Evolutionary conservation across 768 basidiomycete genomes (phyloP).

Genomic region (Rhodosporidiobolus sp.): DNA sequence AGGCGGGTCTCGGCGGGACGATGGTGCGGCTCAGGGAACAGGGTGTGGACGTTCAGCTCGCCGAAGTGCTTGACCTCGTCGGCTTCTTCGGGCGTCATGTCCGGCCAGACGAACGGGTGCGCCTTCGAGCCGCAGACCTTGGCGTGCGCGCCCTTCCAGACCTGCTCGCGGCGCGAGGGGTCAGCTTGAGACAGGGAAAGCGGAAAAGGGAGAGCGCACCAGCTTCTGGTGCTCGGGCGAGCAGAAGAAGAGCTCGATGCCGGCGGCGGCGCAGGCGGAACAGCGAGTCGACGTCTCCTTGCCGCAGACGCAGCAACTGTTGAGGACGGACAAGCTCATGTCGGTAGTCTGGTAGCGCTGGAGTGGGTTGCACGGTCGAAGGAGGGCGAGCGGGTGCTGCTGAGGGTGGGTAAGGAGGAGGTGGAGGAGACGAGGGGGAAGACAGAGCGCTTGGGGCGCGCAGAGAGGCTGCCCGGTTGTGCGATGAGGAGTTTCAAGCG

Average conservation of each 20-base stretch:
- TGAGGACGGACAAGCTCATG: too few relatives aligned
- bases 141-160: neutral
- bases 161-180: neutral
- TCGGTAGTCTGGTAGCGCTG: too few relatives aligned
- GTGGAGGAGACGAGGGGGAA: too few relatives aligned
- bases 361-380: too few relatives aligned
- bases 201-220: neutral
- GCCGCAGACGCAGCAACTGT: neutral
- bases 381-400: too few relatives aligned
- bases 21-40: too few relatives aligned
- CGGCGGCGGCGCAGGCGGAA: neutral
- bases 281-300: neutral
- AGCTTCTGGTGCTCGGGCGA: neutral
- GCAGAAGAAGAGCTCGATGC: neutral
- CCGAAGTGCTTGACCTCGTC: neutral
- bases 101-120: neutral
- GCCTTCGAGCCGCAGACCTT: neutral
- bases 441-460: too few relatives aligned
- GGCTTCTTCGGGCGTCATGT: neutral
- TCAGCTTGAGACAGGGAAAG: neutral
- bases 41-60: too few relatives aligned
- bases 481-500: too few relatives aligned
- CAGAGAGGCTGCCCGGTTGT: too few relatives aligned
- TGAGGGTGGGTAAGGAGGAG: too few relatives aligned
- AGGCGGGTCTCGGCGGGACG: too few relatives aligned